Base-by-base conservation (phyloP, 805 yeast genomes). In the Nakazawaea sp. region DNA sequence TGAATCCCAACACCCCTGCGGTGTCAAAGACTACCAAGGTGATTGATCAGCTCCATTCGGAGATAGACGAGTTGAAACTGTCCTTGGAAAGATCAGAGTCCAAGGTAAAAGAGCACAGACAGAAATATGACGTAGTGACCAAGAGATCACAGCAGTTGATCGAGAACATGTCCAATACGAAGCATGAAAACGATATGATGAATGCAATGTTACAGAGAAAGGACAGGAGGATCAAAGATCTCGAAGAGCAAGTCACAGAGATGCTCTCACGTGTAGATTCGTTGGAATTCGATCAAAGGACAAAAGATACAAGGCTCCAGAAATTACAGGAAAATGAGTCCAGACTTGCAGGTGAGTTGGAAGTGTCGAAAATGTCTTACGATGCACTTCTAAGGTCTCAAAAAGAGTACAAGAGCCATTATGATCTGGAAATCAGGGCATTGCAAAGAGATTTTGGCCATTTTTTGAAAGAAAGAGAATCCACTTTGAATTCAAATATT, bases 121-220 rank as follows among this genome's bases (percentile, higher is more conserved):
- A 75, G 54, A 72, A 78, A 43, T 61, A 67, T 47, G 66, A 72
- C 35, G 58, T 67, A 20, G 49, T 68, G 36, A 46, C 67, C 45
- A 57, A 66, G 49, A 66, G 74, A 56, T 62, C 78, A 47, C 78
- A 72, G 46, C 61, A 69, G 38, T 61, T 72, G 36, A 67, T 75
- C 25, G 86, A 79, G 47, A 83, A 78, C 55, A 56, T 79, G 43
- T 75, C 86, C 21, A 78, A 78, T 44, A 64, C 82, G 27, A 81
- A 81, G 55, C 89, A 82, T 53, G 90, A 86, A 49, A 80, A 80
- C 47, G 88, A 83, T 45, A 80, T 80, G 62, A 65, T 81, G 30
- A 79, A 72, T 48, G 76, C 87, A 1, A 59, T 83, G 44, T 58
- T 85, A 41, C 75, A 71, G 43, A 63, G 94, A 36, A 82, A 83